Evolutionary conservation across 768 basidiomycete species (phyloP).

Genomic region (Tephrocybe sp.): DNA sequence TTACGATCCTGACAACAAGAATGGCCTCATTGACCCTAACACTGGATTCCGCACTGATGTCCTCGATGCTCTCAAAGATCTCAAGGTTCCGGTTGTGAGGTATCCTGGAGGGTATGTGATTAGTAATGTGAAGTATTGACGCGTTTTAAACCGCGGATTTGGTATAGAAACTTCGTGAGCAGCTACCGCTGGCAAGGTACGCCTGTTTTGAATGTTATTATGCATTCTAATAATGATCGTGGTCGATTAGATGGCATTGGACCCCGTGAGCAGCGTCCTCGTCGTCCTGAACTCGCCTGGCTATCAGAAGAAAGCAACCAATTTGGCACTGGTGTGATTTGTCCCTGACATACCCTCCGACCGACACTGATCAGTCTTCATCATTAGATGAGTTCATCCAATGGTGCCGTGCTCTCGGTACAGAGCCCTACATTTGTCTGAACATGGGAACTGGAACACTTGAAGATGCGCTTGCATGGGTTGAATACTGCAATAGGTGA

Average conservation of each 20-base stretch:
- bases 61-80: conserved; percentile 39
- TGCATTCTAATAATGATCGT: neutral
- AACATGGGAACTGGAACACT: conserved; percentile 66
- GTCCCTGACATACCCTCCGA: neutral
- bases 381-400: conserved; percentile 46
- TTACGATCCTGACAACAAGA: conserved; percentile 34
- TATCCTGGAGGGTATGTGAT: conserved; percentile 48
- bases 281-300: conserved; percentile 61
- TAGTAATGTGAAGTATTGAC: neutral
- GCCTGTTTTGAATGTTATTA: neutral
- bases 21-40: conserved; percentile 33
- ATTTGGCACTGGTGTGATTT: conserved; percentile 48
- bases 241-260: conserved; percentile 45
- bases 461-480: conserved; percentile 56
- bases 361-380: neutral
- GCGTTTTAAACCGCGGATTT: neutral
- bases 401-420: conserved; percentile 48
- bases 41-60: conserved; percentile 52
- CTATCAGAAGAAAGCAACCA: conserved; percentile 56
- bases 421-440: conserved; percentile 57
- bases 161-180: conserved; percentile 45
- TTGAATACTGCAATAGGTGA: conserved; percentile 62
- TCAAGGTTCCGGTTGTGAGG: conserved; percentile 46
- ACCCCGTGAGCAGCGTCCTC: conserved; percentile 44
- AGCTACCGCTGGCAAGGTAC: conserved; percentile 53